Conservation (phyloP, 2,329 filamentous ascomycete species). For the Pseudogymnoascus sp. region DNA sequence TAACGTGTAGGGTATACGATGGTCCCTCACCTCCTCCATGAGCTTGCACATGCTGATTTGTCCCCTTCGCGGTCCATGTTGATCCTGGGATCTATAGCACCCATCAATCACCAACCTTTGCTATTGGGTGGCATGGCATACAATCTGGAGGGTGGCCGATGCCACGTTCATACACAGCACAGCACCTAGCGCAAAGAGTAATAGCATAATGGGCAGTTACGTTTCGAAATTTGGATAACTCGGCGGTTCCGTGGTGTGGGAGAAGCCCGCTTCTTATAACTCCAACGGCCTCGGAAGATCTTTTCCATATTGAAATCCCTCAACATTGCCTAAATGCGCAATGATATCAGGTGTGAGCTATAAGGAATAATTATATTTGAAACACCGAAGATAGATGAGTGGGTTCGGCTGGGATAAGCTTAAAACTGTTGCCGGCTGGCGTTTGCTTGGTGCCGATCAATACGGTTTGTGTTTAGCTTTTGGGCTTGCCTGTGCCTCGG, state of each 20-base stretch:
- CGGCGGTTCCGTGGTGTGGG: background rate
- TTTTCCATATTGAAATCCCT: background rate
- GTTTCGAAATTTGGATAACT: background rate
- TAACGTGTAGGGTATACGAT: background rate
- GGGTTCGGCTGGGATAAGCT: background rate
- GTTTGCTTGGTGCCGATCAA: background rate
- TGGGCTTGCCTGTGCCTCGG: background rate
- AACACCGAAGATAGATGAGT: conserved; percentile 2
- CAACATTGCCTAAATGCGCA: conserved; percentile 1
- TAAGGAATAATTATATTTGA: conserved; percentile 2
- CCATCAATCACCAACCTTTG: background rate
- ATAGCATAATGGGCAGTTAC: background rate
- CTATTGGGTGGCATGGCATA: background rate
- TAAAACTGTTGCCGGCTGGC: background rate
- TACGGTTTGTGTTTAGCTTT: background rate
- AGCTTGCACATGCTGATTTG: conserved; percentile 53
- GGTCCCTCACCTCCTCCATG: conserved; percentile 56
- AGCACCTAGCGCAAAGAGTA: background rate
- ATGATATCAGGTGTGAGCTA: conserved; percentile 1
- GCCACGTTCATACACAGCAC: conserved; percentile 10
- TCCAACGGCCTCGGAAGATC: background rate
- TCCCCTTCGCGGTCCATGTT: conserved; percentile 25
- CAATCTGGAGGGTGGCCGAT: conserved; percentile 11
- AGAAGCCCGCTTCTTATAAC: background rate
- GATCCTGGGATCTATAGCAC: conserved; percentile 22